These are phyloP conservation scores for Lactuca saligna DNA, from an alignment of 129 eudicot genomes.

Conservation along the genomic window DNA sequence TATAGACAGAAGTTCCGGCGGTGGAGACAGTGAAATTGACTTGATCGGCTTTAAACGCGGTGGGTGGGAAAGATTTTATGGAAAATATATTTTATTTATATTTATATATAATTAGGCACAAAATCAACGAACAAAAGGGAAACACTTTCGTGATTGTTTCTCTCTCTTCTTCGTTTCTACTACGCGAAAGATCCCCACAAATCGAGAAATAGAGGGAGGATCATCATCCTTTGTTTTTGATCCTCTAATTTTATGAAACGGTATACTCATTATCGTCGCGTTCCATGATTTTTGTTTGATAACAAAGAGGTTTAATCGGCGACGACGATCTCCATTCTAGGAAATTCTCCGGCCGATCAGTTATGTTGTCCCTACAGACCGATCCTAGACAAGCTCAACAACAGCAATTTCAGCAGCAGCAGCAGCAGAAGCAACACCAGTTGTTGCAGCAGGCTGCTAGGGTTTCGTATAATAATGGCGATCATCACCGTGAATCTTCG, in stretches of 20 bases:
- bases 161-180: conserved; percentile 31
- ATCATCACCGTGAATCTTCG: conserved; percentile 60
- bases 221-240: conserved; percentile 12
- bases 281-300: conserved; percentile 36
- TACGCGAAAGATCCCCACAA: conserved; percentile 28
- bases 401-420: conserved; percentile 41
- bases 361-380: conserved; percentile 71
- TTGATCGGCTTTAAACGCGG: conserved; percentile 26
- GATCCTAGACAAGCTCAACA: conserved; percentile 70
- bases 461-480: conserved; percentile 55
- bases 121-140: conserved; percentile 20
- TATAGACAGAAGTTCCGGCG: neutral
- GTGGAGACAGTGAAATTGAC: conserved; percentile 1
- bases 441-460: conserved; percentile 52
- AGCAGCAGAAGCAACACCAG: conserved; percentile 38
- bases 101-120: conserved; percentile 15
- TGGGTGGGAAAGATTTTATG: conserved; percentile 23
- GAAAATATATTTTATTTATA: neutral
- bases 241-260: conserved; percentile 33
- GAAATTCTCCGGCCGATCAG: neutral
- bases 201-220: conserved; percentile 22
- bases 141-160: conserved; percentile 18
- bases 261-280: conserved; percentile 35
- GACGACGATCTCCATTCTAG: conserved; percentile 25
- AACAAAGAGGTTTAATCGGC: conserved; percentile 12